Base-by-base conservation (phyloP, 2,329 filamentous ascomycete species). In the Didymella glomerata region DNA sequence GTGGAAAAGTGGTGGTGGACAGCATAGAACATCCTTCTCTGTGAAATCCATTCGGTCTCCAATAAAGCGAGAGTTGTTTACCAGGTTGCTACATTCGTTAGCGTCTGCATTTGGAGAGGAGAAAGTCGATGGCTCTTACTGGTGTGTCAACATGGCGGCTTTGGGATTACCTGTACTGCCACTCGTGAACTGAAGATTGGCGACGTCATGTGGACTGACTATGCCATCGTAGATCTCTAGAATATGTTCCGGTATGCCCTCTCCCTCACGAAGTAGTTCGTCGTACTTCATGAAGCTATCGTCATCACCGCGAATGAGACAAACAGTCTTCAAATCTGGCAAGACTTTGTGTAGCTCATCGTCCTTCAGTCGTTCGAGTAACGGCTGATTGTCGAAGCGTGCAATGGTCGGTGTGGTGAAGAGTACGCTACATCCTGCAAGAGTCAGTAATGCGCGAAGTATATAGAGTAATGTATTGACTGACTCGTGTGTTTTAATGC, bases 1-100 rank as follows among this genome's bases (percentile, higher is more conserved):
- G 80, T 95, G 92, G 81, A 95, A 95, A 3, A 95, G 83, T 0
- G 92, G 91, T 0, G 91, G 91, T 3, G 91, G 91, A 74, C 91
- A 95, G 80, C 91, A 94, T 11, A 95, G 82, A 8, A 88, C 81
- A 70, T 93, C 90, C 2, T 85, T 78, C 8, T 70, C 62, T 0
- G 85, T 87, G 16, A 94, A 82, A 6, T 85, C 83, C 88, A 93
- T 90, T 42, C 90, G 85, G 75, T 92, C 89, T 53, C 90, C 90
- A 30, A 78, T 77, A 66, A 79, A 78, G 48, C 73, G 71, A 20
- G 76, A 74, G 61, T 78, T 78, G 62, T 79, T 79, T 54, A 78
- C 67, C 8, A 78, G 68, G 52, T 77, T 77, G 60, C 76, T 77
- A 22, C 2, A 25, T 1, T 8, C 4, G 1, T 25, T 24, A 66